phyloP scores from a whole-genome alignment of 352 stramenopile species.

The Phytophthora hibernalis region DNA sequence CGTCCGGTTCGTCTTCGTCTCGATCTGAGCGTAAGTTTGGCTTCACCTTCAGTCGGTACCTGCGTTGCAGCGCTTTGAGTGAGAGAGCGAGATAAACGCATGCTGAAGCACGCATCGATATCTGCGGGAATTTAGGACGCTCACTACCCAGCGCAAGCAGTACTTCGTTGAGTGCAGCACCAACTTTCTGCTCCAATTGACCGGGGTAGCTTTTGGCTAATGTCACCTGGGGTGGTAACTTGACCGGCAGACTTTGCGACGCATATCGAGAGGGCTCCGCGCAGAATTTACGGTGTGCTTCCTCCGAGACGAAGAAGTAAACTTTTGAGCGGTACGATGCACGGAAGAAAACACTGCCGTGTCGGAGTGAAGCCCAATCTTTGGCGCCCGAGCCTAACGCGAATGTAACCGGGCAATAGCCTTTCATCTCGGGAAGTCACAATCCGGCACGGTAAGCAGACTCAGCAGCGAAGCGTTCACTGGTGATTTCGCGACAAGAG shows the following conservation, averaged over 20 bases:
- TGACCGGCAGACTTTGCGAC: constrained; percentile 57
- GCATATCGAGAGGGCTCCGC: constrained; percentile 50
- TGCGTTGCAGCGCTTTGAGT: constrained; percentile 51
- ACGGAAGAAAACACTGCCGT: constrained; percentile 65
- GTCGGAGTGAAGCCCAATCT: constrained; percentile 39
- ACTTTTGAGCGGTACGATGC: constrained; percentile 64
- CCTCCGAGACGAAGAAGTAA: constrained; percentile 68
- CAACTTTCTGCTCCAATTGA: constrained; percentile 68
- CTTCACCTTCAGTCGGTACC: constrained; percentile 22
- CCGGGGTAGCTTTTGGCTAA: constrained; percentile 62
- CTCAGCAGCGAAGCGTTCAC: constrained; percentile 72
- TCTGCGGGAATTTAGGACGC: constrained; percentile 67
- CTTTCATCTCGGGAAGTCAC: constrained; percentile 76
- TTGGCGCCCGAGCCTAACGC: constrained; percentile 49
- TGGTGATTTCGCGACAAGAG: constrained; percentile 45
- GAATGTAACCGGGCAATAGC: constrained; percentile 81
- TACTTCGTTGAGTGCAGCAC: constrained; percentile 64
- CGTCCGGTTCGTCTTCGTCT: constrained; percentile 33
- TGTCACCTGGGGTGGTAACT: constrained; percentile 66
- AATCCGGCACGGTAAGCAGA: constrained; percentile 66
- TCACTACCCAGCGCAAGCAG: constrained; percentile 59
- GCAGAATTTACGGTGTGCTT: constrained; percentile 55
- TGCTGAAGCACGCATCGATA: constrained; percentile 45
- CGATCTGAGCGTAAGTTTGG: constrained; percentile 25
- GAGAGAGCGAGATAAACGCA: constrained; percentile 67